These are phyloP conservation scores for Trichoderma simmonsii DNA, from an alignment of 2,329 filamentous ascomycete species.

Conservation along the genomic window DNA sequence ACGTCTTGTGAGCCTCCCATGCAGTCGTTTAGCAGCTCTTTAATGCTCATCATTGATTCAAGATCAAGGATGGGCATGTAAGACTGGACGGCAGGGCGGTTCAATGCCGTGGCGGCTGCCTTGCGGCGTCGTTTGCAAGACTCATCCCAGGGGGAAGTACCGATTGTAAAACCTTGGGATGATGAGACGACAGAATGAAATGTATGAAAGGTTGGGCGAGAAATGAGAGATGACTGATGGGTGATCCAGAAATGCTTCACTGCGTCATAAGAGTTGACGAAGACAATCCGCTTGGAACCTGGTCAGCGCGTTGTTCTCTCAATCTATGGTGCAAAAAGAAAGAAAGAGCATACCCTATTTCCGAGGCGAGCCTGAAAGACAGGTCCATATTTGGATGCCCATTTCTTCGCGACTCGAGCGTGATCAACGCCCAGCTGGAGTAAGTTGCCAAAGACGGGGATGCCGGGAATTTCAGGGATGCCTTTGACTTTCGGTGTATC, in stretches of 20 bases:
- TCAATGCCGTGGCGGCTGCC: conserved; percentile 74
- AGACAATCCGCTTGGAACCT: conserved; percentile 60
- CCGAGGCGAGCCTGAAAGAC: conserved; percentile 68
- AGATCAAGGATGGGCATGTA: conserved; percentile 83
- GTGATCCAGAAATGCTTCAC: conserved; percentile 74
- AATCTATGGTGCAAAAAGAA: not conserved
- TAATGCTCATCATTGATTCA: conserved; percentile 68
- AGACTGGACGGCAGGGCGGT: conserved; percentile 69
- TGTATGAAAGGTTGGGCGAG: conserved; percentile 73
- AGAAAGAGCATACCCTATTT: conserved; percentile 50
- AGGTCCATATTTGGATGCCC: conserved; percentile 59
- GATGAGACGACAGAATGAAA: conserved; percentile 77
- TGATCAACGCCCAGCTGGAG: conserved; percentile 58
- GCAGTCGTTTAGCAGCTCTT: conserved; percentile 65
- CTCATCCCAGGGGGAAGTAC: conserved; percentile 80
- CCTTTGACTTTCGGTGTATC: conserved; percentile 60
- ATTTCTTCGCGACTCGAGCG: conserved; percentile 51
- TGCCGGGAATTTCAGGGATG: conserved; percentile 58
- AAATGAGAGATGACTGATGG: conserved; percentile 74
- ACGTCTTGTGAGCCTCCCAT: conserved; percentile 60
- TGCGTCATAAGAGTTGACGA: conserved; percentile 74
- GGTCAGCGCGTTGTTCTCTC: not conserved
- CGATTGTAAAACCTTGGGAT: conserved; percentile 77
- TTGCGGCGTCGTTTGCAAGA: conserved; percentile 74
- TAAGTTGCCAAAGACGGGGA: conserved; percentile 62